Base-by-base conservation (phyloP, 495 filamentous ascomycete genomes). In the Cercophora newfieldiana region DNA sequence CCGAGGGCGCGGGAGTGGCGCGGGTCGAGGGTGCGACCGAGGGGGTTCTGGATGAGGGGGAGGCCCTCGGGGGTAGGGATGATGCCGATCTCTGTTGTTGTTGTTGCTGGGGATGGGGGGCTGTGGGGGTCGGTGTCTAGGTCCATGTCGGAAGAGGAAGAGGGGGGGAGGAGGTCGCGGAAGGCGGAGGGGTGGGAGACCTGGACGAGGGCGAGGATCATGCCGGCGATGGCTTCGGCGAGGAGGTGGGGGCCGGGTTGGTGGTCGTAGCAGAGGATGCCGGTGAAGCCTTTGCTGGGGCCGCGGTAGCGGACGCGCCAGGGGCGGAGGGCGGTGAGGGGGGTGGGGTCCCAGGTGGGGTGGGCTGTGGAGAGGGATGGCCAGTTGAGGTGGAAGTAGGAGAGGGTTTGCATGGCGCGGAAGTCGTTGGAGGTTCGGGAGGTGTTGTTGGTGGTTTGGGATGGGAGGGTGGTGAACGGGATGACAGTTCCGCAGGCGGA, bases 331-430 rank as follows among this genome's bases (percentile, higher is more conserved):
- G 75, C 66, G 8, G 74, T 77, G 0, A 84, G 68, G 0, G 80
- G 80, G 7, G 70, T 70, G 0, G 76, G 59, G 44, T 78, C 68
- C 81, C 81, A 83, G 7, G 64, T 62, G 26, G 48, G 65, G 12
- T 29, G 33, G 2, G 21, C 7, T 10, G 28, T 10, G n/a, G 55
- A 5, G 19, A 54, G 55, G 14, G 44, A 28, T 63, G 55, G 29
- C 21, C 33, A 59, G 33, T 63, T 61, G n/a, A 79, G 59, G 72
- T 92, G 88, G 74, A 96, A 93, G 67, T 94, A 94, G 0, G 91
- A 90, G 71, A 91, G 86, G 24, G 85, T 89, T 67, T 93, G 90
- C 91, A 96, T 94, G 26, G 86, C 83, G 59, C 91, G 84, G 4
- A 92, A 74, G 68, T 94, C 86, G 14, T 85, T 83, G 8, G 89